Base-by-base conservation (phyloP, 306 rosid genomes). In the Rosa lucieae region DNA sequence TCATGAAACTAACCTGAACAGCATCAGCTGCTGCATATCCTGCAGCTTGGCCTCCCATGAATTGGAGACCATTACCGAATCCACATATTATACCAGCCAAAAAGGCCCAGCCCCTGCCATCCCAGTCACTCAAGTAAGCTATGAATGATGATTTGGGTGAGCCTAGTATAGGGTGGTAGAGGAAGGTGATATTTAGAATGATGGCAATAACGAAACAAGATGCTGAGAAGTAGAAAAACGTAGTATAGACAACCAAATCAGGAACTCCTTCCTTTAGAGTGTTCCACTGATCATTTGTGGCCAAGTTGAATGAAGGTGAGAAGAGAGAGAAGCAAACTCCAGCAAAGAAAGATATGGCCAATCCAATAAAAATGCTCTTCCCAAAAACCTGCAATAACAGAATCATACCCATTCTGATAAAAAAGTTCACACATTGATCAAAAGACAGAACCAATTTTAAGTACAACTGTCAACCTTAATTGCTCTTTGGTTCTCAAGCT, bases 21-120 rank as follows among this genome's bases (percentile, higher is more conserved):
- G 99, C 95, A 89, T 95, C 99, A 61, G 99, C 99, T 55, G 99
- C 98, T 9, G 99, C 99, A 81, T 95, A 95, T 43, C 99, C 99
- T 11, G 99, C 99, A 63, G 98, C 97, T 84, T 95, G 89, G 37
- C 99, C 99, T 20, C 98, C 98, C 99, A 95, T 95, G 72, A 95
- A 95, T 78, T 95, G 93, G 70, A 95, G 95, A 8, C 98, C 99
- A 74, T 95, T 93, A 29, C 99, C 99, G 67, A 88, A 93, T 4
- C 99, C 99, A 71, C 99, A 95, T 75, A 95, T 86, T 11, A 93
- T 11, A 40, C 99, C 98, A 21, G 99, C 99, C 86, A 95, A 82
- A 23, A 95, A 39, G 78, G 99, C 97, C 99, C 94, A 95, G 3
- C 92, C 91, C 83, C 99, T 87, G 11, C 99, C 99, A 63, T 95